Base-by-base conservation (phyloP, 495 filamentous ascomycete genomes). In the Hypoxylon subgilvum region DNA sequence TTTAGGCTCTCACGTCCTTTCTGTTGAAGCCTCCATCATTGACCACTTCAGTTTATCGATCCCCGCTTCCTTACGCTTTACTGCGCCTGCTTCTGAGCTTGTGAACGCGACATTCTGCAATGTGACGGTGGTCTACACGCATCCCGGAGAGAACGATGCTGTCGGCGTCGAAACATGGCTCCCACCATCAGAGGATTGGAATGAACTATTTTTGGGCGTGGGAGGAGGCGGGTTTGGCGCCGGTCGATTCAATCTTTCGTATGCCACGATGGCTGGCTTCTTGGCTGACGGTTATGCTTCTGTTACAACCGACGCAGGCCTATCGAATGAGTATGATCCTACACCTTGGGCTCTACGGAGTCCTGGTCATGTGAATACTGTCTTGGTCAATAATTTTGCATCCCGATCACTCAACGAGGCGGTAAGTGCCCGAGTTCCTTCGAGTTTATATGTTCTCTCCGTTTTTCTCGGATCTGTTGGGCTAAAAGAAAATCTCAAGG, bases 101-200 rank as follows among this genome's bases (percentile, higher is more conserved):
- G 8, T 19, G 21, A 47, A 56, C 14, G 46, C 40, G n/a, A 66
- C 14, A 4, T 78, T 78, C 57, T 80, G 77, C 58, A 78, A 80
- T 51, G 57, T 80, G 31, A 79, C 74, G 2, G 53, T 80, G 22
- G 67, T 67, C 4, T 76, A 79, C 56, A 78, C 77, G 2, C 76
- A 79, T 61, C 69, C 72, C 0, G 73, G 68, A 1, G 45, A 61
- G 25, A 63, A 72, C 52, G 77, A 80, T 46, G 62, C 17, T 3
- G 57, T 82, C 36, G 49, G 52, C 35, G 66, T 69, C 39, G 59
- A 70, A 35, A 34, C 71, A 17, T 76, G 68, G 69, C 58, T 80
- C 0, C 79, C 78, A 1, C 43, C 67, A 7, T 9, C 25, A 0
- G 46, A 63, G 6, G 39, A 28, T 2, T 80, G 74, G 72, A 79